Evolutionary conservation across 345 rosid genomes (phyloP).

Genomic region (Citrus reticulata): DNA sequence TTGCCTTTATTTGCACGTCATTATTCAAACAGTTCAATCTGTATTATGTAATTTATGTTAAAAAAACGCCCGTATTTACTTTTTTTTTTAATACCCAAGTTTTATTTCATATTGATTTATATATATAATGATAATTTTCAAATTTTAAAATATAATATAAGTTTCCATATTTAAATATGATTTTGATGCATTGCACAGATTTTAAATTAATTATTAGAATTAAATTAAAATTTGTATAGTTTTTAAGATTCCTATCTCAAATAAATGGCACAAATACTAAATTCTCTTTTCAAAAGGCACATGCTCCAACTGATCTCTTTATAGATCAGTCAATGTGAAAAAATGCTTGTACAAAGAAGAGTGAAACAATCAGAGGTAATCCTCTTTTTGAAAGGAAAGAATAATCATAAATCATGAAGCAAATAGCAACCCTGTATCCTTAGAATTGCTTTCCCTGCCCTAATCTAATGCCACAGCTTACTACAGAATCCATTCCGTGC

Average conservation of each 20-base stretch:
- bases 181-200: neutral
- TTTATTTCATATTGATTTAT: too few species aligned
- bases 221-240: neutral
- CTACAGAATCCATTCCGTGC: slow-evolving; percentile 58
- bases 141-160: too few species aligned
- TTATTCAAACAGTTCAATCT: too few species aligned
- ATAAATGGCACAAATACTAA: neutral
- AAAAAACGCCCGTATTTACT: too few species aligned
- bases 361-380: slow-evolving; percentile 30
- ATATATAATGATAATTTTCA: too few species aligned
- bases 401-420: slow-evolving; percentile 29
- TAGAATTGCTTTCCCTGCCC: slow-evolving; percentile 9
- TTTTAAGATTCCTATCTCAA: neutral
- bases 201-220: neutral
- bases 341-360: slow-evolving; percentile 36
- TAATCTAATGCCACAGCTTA: slow-evolving; percentile 54
- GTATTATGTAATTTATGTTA: too few species aligned
- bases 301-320: neutral
- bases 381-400: slow-evolving; percentile 21
- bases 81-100: too few species aligned
- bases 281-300: neutral
- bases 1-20: neutral
- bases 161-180: neutral
- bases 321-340: slow-evolving; percentile 4
- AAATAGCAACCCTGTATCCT: slow-evolving; percentile 20